Conservation (phyloP, 768 basidiomycete genomes). For the Trametes cingulata region DNA sequence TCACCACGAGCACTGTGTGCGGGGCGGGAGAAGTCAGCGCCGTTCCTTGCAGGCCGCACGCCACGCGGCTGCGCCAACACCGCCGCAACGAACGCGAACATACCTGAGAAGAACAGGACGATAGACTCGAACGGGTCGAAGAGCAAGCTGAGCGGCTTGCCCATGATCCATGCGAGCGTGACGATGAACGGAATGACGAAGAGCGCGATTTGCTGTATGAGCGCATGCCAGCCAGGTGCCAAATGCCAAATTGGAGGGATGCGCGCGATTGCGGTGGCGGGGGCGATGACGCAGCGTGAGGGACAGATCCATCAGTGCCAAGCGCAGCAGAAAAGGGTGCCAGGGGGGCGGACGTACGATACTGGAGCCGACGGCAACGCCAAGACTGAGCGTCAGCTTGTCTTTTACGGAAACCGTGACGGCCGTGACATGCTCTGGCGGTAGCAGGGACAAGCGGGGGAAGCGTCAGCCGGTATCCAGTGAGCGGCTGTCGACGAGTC, state of each 20-base stretch:
- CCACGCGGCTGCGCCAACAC: neutral
- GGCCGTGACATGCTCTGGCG: conserved; percentile 82
- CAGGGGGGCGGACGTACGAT: conserved; percentile 50
- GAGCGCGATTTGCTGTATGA: conserved; percentile 72
- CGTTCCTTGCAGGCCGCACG: neutral
- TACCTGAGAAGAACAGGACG: conserved; percentile 52
- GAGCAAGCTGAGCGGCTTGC: conserved; percentile 75
- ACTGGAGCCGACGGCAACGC: conserved; percentile 87
- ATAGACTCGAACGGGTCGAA: conserved; percentile 92
- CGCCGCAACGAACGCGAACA: conserved; percentile 5
- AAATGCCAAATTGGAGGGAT: neutral
- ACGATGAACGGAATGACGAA: conserved; percentile 87
- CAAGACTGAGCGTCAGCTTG: conserved; percentile 83
- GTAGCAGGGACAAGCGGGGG: conserved; percentile 7
- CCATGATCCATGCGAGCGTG: conserved; percentile 76
- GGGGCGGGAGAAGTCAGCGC: conserved; percentile 36
- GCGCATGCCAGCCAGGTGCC: neutral
- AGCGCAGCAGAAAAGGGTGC: neutral
- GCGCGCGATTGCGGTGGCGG: no score
- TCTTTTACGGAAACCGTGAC: conserved; percentile 90
- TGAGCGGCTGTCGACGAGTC: neutral
- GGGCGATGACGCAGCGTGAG: neutral
- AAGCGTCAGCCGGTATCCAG: neutral
- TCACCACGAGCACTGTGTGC: conserved; percentile 43
- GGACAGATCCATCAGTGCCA: neutral